A percentile compares a stretch with the other conserved stretches of the same genome.
These are phyloP conservation scores for Rubus parviflorus DNA, from an alignment of 306 rosid genomes.

Conservation along the genomic window DNA sequence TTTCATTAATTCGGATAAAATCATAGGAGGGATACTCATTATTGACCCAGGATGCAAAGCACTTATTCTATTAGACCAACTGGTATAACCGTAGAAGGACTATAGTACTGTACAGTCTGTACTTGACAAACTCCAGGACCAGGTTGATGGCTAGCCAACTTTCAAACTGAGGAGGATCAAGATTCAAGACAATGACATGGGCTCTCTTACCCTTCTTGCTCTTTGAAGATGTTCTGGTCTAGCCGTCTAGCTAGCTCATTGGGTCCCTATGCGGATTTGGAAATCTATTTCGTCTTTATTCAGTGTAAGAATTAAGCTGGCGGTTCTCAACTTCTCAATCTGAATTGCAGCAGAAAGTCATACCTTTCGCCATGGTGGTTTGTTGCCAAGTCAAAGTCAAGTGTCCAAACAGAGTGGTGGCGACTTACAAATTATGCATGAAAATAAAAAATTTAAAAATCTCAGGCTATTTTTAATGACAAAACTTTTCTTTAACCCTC, in stretches of 20 bases:
- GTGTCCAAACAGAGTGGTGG: too few relatives aligned
- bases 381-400: not conserved
- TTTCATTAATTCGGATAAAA: not conserved
- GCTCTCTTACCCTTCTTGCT: not conserved
- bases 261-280: not conserved
- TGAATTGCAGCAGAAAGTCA: not conserved
- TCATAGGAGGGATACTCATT: not conserved
- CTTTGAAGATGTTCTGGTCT: not conserved
- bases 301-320: not conserved
- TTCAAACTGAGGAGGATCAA: not conserved
- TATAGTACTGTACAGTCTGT: too few relatives aligned
- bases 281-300: not conserved
- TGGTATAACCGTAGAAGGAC: not conserved
- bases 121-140: too few relatives aligned
- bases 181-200: not conserved
- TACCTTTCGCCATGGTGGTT: not conserved
- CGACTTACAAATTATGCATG: not conserved
- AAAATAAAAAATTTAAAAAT: too few relatives aligned
- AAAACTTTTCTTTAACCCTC: too few relatives aligned
- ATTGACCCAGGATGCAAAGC: too few relatives aligned
- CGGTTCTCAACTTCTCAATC: conserved; percentile 2
- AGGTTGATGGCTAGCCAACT: not conserved
- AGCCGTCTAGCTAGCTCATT: not conserved
- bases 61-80: not conserved
- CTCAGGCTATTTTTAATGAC: too few relatives aligned